Percentiles rank a stretch among this genome's conserved stretches.
phyloP scores from a whole-genome alignment of 192 early-diverging fungal genomes.

The Physocladia obscura region DNA sequence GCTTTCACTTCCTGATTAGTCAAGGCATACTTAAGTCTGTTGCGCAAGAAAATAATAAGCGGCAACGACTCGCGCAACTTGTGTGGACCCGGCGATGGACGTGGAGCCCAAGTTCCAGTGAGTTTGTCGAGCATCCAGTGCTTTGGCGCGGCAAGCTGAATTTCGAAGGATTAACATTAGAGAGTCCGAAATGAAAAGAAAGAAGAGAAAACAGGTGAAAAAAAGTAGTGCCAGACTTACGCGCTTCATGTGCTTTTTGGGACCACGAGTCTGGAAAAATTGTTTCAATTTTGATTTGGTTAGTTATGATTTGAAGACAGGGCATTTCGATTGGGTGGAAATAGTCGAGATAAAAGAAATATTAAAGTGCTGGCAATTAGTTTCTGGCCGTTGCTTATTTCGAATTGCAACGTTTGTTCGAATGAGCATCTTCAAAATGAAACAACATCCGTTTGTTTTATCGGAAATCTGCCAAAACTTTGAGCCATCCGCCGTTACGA shows the following conservation, averaged over 20 bases:
- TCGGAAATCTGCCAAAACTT: too few species aligned
- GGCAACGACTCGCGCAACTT: slow-evolving; percentile 99
- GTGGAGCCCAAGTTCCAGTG: slow-evolving; percentile 96
- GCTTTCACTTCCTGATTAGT: slow-evolving; percentile 93
- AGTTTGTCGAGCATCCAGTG: slow-evolving; percentile 99
- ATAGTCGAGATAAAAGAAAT: too few species aligned
- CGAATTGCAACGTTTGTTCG: too few species aligned
- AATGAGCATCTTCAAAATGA: too few species aligned
- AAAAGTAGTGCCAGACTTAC: slow-evolving; percentile 32
- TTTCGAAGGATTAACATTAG: background rate
- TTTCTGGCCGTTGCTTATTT: too few species aligned
- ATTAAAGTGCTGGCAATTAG: too few species aligned
- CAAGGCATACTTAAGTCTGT: slow-evolving; percentile 98
- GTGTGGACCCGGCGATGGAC: slow-evolving; percentile 97
- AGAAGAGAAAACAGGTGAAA: too few species aligned
- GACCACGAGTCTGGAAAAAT: slow-evolving; percentile 78
- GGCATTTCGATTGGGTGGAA: too few species aligned
- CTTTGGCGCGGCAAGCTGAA: slow-evolving; percentile 93
- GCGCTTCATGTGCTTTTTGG: slow-evolving; percentile 99
- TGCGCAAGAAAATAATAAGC: slow-evolving; percentile 96
- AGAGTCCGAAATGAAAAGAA: too few species aligned
- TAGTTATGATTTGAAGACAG: too few species aligned
- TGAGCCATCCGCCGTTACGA: too few species aligned
- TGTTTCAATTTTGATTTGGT: slow-evolving; percentile 7
- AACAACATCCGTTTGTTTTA: too few species aligned